These are phyloP conservation scores for Naganishia onofrii DNA, from an alignment of 768 basidiomycete genomes.

Conservation along the genomic window DNA sequence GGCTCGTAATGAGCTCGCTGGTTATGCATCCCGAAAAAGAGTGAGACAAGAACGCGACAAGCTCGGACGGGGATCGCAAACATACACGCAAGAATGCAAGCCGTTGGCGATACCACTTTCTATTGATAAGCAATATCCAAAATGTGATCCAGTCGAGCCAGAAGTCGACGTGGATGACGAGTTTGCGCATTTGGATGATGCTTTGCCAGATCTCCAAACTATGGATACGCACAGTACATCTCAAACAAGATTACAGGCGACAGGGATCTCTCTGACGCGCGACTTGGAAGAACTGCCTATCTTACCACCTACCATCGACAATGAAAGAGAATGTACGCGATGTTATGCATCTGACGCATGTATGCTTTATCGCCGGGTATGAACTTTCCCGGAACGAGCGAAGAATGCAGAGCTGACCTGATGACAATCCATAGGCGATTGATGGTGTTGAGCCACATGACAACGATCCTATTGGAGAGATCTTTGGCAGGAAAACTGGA, in stretches of 20 bases:
- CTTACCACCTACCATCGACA: conserved; percentile 82
- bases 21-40: conserved; percentile 57
- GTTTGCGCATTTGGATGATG: conserved; percentile 34
- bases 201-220: conserved; percentile 18
- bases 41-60: conserved; percentile 20
- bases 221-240: neutral
- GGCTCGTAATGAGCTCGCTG: conserved; percentile 78
- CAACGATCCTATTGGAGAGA: conserved; percentile 55
- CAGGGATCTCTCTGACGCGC: neutral
- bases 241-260: neutral
- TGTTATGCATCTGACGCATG: conserved; percentile 84
- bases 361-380: conserved; percentile 87
- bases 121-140: neutral
- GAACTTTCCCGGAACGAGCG: conserved; percentile 31
- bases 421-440: conserved; percentile 58
- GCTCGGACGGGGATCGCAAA: conserved; percentile 4
- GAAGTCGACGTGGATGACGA: conserved; percentile 10
- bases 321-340: conserved; percentile 69
- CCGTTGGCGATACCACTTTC: neutral
- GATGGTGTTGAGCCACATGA: conserved; percentile 61
- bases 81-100: neutral
- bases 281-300: conserved; percentile 55
- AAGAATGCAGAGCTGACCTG: neutral
- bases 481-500: conserved; percentile 73
- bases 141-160: conserved; percentile 2